Evolutionary conservation across 805 yeast genomes (phyloP), one percentile per base, ranked within the genome.

Genomic region (Starmerella ratchasimensis): DNA sequence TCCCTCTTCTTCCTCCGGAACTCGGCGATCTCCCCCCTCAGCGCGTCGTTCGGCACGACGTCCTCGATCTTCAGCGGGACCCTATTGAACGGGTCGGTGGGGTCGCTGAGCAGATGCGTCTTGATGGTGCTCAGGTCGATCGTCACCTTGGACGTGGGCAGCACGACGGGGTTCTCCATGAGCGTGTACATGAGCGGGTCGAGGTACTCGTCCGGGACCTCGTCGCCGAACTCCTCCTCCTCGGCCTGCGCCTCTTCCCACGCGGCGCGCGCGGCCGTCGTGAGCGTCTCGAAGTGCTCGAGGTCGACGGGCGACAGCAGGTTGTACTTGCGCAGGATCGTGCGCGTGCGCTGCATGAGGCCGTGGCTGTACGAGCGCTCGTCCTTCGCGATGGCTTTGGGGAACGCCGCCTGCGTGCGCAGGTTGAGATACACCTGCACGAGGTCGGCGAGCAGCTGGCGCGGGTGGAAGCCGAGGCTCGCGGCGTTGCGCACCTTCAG

Each of bases 11-110:
- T 62, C 58, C 32, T 40, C 49, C 69, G 74, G 57, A 75, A 86
- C 24, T 64, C 71, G 31, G 61, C 62, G 38, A 83, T 83, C 53
- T 68, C 69, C 31, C 57, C 52, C 52, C 68, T 76, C 55, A 86
- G 64, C 46, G 77, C 93, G 1, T 61, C 64, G 59, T 86, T 77
- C 15, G 90, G 93, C 17, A 69, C 58, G 20, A 86, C 94, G 48
- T 90, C 95, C 47, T 88, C 96, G 28, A 88, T 59, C 52, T 73
- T 82, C 51, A 90, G 65, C 4, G 97, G 97, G 63, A 75, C 69
- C 60, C 99, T 75, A 59, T 88, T 90, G 63, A 90, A 90, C 15
- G 99, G 99, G 63, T 90, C 99, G 0, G 94, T 90, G 1, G 94
- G 73, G 61, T 90, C 97, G 62, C 88, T 82, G 57, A 90, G 68